Evolutionary conservation across 805 yeast genomes (phyloP), one percentile per base, ranked within the genome.

Genomic region (Pichia heedii): DNA sequence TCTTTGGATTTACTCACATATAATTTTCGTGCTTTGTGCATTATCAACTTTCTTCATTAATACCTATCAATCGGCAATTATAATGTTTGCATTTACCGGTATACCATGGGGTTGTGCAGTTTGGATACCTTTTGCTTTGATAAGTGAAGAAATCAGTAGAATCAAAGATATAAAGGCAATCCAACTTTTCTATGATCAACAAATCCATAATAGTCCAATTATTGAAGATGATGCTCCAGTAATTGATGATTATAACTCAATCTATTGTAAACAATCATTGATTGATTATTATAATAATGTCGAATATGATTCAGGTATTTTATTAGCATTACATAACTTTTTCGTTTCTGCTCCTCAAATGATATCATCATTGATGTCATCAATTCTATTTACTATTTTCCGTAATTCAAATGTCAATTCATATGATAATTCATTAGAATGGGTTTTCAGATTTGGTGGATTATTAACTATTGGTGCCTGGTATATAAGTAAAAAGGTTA

Each of bases 71-170:
- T 61, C 56, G 12, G 82, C 79, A 0, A 69, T 76, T 9, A 49
- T 62, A 0, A 54, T 78, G 54, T 73, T 78, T 50, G 77, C 68
- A 0, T 51, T 77, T 15, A 55, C 77, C 36, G 84, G 84, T 3
- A 61, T 78, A 19, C 71, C 82, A 0, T 79, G 84, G 84, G 83
- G 84, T 1, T 67, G 67, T 46, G 79, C 82, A 0, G 65, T 76
- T 16, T 79, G 84, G 84, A 77, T 79, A 3, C 84, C 84, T 7
- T 79, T 77, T 56, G 77, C 77, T 1, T 53, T 79, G 33, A 76
- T 79, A 11, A 73, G 81, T 29, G 79, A 76, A 51, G 81, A 76
- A 48, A 65, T 74, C 16, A 65, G 77, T 26, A 58, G 78, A 42
- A 71, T 75, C 26, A 73, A 71, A 47, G 76, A 70, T 49, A 63